Base-by-base conservation (phyloP, 768 basidiomycete genomes). In the Russula abietina region DNA sequence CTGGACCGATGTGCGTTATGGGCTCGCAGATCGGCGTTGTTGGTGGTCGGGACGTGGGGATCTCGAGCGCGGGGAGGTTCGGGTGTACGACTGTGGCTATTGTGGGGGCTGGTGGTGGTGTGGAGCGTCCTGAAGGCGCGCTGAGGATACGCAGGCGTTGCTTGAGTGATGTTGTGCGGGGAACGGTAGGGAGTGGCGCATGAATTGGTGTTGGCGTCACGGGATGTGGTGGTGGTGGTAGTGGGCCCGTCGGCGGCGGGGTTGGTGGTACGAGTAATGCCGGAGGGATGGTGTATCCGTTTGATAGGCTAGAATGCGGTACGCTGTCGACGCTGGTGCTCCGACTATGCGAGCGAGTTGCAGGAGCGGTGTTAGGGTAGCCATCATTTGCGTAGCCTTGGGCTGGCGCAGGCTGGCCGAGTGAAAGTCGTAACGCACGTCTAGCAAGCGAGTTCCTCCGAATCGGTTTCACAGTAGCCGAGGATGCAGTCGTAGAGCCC, bases 11-110 rank as follows among this genome's bases (percentile, higher is more conserved):
- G 62, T 71, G 71, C 33, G 78, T 79, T 64, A 87, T 88, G 54
- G 81, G 87, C 69, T 85, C 86, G 11, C 83, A 84, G 26, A 87
- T 83, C n/a, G 83, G 83, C n/a, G 81, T 81, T n/a, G 81, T 81
- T 6, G 72, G 61, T 14, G 79, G 79, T 26, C 64, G 24, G 9
- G 60, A 28, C 9, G 66, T 49, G 46, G 65, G 75, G 70, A 33
- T 76, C 63, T 60, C 68, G 59, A 53, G 69, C 28, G 62, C 32
- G 61, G 56, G 56, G 16, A 57, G 61, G 28, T 61, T 38, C 24
- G 62, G 50, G 41, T 67, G 52, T n/a, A 59, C 17, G 57, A 62
- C 39, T 22, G 66, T 49, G 61, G 70, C 55, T 66, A 68, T 67
- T 65, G 72, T 63, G 67, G 74, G 68, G 38, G 16, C 38, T 63